These are phyloP conservation scores for Xylaria sp. DNA, from an alignment of 495 filamentous ascomycete species.

Conservation along the genomic window DNA sequence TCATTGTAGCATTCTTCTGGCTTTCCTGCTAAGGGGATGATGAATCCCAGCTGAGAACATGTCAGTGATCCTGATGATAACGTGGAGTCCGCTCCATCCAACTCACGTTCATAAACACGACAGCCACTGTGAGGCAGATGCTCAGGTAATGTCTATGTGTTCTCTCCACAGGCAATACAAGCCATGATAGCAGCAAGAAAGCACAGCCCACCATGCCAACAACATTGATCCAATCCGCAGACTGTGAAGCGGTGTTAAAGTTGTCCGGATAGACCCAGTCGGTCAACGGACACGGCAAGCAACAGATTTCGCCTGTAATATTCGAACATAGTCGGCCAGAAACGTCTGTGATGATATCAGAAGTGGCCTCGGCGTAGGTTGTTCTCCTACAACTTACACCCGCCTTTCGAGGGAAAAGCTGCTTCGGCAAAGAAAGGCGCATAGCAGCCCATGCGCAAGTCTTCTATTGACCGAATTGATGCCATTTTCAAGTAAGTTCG, in stretches of 20 bases:
- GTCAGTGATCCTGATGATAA: conserved; percentile 13
- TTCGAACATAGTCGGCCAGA: conserved; percentile 66
- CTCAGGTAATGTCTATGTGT: conserved; percentile 93
- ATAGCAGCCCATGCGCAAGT: conserved; percentile 37
- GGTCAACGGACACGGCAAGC: conserved; percentile 87
- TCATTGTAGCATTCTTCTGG: conserved; percentile 84
- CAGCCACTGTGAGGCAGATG: conserved; percentile 78
- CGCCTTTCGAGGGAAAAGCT: conserved; percentile 41
- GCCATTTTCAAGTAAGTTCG: conserved; percentile 34
- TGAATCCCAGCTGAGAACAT: conserved; percentile 71
- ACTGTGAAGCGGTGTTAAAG: conserved; percentile 67
- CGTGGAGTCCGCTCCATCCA: neutral
- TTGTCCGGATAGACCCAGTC: conserved; percentile 84
- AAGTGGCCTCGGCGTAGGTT: neutral
- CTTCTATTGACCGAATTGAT: conserved; percentile 33
- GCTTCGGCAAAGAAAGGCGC: conserved; percentile 46
- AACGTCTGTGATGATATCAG: conserved; percentile 59
- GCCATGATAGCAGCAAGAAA: conserved; percentile 83
- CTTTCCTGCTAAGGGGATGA: conserved; percentile 83
- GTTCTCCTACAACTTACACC: conserved; percentile 47
- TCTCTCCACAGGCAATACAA: conserved; percentile 83
- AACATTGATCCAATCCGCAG: conserved; percentile 82
- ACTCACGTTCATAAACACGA: conserved; percentile 80
- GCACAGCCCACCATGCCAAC: conserved; percentile 71
- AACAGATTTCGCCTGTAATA: conserved; percentile 64